Conservation (phyloP, 352 stramenopile species). For the Phytopythium ostracodes region DNA sequence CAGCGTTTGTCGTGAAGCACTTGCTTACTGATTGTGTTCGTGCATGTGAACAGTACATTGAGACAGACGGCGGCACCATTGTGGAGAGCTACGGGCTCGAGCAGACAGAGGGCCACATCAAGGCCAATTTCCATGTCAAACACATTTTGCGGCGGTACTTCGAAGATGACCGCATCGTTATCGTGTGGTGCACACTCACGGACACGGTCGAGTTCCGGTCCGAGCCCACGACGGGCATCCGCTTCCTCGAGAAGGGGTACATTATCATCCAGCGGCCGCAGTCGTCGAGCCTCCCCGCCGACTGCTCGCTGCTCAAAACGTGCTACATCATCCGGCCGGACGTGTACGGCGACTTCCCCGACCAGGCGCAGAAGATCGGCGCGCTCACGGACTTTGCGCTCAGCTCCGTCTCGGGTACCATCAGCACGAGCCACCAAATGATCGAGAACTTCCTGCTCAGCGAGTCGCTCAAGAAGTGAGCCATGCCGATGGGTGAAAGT, state of each 20-base stretch:
- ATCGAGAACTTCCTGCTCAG: conserved; percentile 47
- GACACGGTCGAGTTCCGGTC: conserved; percentile 34
- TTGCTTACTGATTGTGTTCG: neutral
- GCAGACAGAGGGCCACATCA: conserved; percentile 23
- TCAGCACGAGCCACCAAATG: conserved; percentile 44
- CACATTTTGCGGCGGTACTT: conserved; percentile 30
- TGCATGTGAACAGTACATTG: conserved; percentile 17
- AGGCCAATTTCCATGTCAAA: conserved; percentile 31
- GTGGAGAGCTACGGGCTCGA: conserved; percentile 33
- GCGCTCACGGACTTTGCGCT: conserved; percentile 49
- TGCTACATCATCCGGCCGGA: conserved; percentile 40
- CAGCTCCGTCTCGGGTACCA: conserved; percentile 31
- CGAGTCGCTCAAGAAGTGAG: conserved; percentile 23
- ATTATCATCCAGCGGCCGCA: conserved; percentile 27
- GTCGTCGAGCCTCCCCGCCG: conserved; percentile 13
- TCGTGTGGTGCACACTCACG: conserved; percentile 35
- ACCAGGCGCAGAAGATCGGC: conserved; percentile 30
- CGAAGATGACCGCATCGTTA: conserved; percentile 27
- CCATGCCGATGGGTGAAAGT: neutral
- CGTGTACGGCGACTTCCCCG: conserved; percentile 21
- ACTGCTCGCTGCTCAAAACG: conserved; percentile 31
- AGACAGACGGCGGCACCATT: conserved; percentile 25
- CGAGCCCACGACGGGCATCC: conserved; percentile 26
- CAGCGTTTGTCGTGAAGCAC: neutral
- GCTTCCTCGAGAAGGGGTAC: conserved; percentile 36